A percentile compares a stretch with the other conserved stretches of the same genome.
phyloP scores from a whole-genome alignment of 176 grass and related monocot species.

The Triticum urartu region DNA sequence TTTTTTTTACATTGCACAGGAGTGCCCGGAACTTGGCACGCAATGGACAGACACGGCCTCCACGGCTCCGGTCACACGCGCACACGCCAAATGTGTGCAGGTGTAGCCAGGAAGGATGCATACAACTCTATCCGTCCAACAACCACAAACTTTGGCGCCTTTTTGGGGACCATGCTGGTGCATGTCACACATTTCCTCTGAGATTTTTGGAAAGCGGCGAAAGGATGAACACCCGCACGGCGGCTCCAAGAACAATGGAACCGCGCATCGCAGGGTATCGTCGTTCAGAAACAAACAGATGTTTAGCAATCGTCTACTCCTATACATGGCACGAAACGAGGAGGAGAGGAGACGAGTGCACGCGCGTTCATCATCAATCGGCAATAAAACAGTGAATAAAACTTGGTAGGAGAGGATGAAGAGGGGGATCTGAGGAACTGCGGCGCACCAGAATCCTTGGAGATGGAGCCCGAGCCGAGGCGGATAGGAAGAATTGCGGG shows the following conservation, averaged over 20 bases:
- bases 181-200: background rate
- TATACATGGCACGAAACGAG: background rate
- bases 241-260: background rate
- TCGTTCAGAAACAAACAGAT: background rate
- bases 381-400: background rate
- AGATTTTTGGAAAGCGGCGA: background rate
- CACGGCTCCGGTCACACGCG: background rate
- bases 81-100: background rate
- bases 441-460: conserved; percentile 21
- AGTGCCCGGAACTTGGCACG: background rate
- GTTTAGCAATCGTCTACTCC: too few relatives aligned
- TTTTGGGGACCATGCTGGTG: background rate
- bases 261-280: background rate
- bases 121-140: conserved; percentile 22
- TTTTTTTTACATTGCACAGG: background rate
- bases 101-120: background rate
- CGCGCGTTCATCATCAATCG: background rate
- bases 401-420: too few relatives aligned
- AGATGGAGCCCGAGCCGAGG: background rate
- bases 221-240: background rate
- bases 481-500: too few relatives aligned
- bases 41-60: too few relatives aligned
- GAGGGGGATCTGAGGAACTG: background rate
- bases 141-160: background rate
- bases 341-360: background rate